Evolutionary conservation across 169 alveolate genomes (phyloP).

Genomic region (Cyclospora cayetanensis): DNA sequence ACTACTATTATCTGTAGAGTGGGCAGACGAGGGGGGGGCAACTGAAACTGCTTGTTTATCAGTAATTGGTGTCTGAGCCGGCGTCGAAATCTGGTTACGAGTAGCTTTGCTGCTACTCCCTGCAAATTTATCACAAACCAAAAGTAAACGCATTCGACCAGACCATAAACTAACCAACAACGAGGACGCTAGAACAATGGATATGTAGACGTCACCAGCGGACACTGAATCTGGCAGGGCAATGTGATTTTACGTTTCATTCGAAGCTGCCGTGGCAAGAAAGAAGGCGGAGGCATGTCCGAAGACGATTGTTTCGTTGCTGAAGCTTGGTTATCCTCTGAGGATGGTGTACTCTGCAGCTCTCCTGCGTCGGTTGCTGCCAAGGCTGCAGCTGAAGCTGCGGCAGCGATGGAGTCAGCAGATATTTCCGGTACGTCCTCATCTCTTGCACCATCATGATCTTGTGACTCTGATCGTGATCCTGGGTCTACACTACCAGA

Average conservation of each 20-base stretch:
- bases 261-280: constrained; percentile 59
- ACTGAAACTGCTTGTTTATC: background rate
- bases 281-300: constrained; percentile 59
- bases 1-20: too few species aligned
- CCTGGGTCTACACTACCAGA: background rate
- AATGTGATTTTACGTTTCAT: background rate
- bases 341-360: background rate
- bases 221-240: background rate
- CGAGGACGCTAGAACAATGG: background rate
- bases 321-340: background rate
- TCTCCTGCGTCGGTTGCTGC: background rate
- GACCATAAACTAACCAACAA: background rate
- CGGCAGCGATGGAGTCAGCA: background rate
- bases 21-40: constrained; percentile 1
- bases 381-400: constrained; percentile 1
- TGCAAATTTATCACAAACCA: too few species aligned
- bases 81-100: too few species aligned
- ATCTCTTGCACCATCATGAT: background rate
- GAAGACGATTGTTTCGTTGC: background rate
- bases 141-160: too few species aligned
- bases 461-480: background rate
- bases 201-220: background rate
- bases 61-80: too few species aligned
- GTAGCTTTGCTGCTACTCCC: background rate
- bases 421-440: background rate